A percentile compares a stretch with the other conserved stretches of the same genome.
Conservation (phyloP, 2,329 filamentous ascomycete genomes). For the Lachnellula hyalina region DNA sequence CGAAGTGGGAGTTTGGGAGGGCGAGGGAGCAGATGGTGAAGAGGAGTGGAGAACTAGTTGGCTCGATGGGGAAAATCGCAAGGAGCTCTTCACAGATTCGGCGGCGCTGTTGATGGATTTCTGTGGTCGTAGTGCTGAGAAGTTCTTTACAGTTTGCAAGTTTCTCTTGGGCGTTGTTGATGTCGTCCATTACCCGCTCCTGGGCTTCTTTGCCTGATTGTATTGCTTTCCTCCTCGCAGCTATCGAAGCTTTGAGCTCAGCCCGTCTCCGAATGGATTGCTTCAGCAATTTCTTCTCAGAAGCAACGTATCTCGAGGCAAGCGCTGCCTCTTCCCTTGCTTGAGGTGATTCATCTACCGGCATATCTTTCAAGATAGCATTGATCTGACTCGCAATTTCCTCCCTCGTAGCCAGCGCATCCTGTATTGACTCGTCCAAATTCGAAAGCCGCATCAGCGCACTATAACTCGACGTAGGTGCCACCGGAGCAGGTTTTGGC, state of each 20-base stretch:
- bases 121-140: constrained; percentile 52
- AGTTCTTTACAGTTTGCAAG: constrained; percentile 51
- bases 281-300: constrained; percentile 62
- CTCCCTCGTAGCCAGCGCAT: constrained; percentile 73
- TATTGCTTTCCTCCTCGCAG: constrained; percentile 63
- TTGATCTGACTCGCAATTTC: constrained; percentile 76
- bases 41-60: constrained; percentile 58
- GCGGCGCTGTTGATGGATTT: constrained; percentile 78
- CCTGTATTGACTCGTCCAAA: constrained; percentile 84
- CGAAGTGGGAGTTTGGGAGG: constrained; percentile 74
- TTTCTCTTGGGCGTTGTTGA: constrained; percentile 55
- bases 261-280: constrained; percentile 56
- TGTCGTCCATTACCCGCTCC: constrained; percentile 51
- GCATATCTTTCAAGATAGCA: constrained; percentile 41
- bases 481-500: constrained; percentile 46
- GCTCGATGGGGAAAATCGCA: constrained; percentile 74
- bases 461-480: constrained; percentile 75
- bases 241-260: constrained; percentile 63
- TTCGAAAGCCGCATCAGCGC: constrained; percentile 83
- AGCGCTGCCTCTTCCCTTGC: constrained; percentile 46
- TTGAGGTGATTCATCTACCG: constrained; percentile 39
- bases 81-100: constrained; percentile 81
- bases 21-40: constrained; percentile 79
- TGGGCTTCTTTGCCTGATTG: constrained; percentile 55
- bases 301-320: constrained; percentile 49